Evolutionary conservation across 345 rosid genomes (phyloP), one percentile per base, ranked within the genome.

Genomic region (Passiflora organensis): DNA sequence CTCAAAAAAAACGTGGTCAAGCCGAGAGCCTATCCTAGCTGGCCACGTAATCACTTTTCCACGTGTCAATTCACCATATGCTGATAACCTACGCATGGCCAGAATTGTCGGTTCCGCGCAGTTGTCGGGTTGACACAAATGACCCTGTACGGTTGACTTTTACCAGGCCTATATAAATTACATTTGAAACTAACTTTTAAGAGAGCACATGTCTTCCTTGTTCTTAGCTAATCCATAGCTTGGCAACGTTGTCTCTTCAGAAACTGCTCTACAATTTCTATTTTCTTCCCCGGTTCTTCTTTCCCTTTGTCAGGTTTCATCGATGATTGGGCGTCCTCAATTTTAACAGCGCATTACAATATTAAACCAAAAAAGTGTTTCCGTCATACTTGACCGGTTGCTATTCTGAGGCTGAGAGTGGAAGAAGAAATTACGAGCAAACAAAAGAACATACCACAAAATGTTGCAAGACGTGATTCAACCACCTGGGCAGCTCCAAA

Each of bases 381-480:
- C 32, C 0, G 6, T 18, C 17, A 18, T 5, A 51, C 41, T 3
- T 28, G 8, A 28, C 5, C 8, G 34, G 34, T 28, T 28, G 5
- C 34, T 28, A 58, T 32, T 58, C 45, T 58, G n/a, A 58, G 46
- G 43, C 6, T 1, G 52, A 13, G 6, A 45, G 34, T 3, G 21
- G 11, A 34, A 34, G 42, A 43, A 56, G 39, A 1, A 3, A 5
- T 17, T 18, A 16, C 9, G 12, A 13, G 37, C 24, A 51, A 21
- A 19, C 28, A 34, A 6, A 20, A 34, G 13, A 42, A 41, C 47
- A 1, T 15, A 18, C 2, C 17, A 13, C 28, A 73, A 16, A 43
- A 80, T 74, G 85, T 74, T 80, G 79, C 74, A 69, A 52, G 72
- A 72, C 74, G 58, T 66, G 60, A 55, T 74, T 64, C 74, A 60